Conservation (phyloP, 169 alveolate genomes). For the Besnoitia besnoiti region DNA sequence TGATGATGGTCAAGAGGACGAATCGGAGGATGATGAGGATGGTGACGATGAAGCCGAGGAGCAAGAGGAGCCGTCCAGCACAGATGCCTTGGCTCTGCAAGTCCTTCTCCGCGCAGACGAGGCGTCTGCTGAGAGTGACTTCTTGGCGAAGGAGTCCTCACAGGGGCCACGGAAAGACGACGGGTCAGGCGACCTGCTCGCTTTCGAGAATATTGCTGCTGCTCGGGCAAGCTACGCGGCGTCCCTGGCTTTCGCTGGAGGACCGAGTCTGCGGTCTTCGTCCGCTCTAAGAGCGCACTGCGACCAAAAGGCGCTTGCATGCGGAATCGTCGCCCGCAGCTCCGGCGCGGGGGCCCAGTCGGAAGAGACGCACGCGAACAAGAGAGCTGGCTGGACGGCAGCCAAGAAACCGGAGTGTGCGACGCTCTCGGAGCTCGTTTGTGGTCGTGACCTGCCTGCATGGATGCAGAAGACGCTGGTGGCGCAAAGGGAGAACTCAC, state of each 20-base stretch:
- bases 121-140: neutral
- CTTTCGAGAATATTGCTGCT: neutral
- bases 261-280: neutral
- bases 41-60: neutral
- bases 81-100: neutral
- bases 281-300: no score
- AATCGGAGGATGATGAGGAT: neutral
- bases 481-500: neutral
- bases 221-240: neutral
- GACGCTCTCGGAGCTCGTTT: no score
- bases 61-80: neutral
- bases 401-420: no score
- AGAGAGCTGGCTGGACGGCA: no score
- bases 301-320: no score
- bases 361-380: no score
- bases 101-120: neutral
- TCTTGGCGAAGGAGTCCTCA: neutral
- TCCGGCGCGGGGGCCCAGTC: no score
- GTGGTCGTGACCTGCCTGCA: no score
- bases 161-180: neutral
- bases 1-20: slow-evolving; percentile 18
- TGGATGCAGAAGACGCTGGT: neutral
- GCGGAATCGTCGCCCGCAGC: no score
- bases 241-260: neutral
- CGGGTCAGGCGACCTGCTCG: neutral